phyloP scores from a whole-genome alignment of 768 basidiomycete genomes.

The Macrolepiota fuliginosa region DNA sequence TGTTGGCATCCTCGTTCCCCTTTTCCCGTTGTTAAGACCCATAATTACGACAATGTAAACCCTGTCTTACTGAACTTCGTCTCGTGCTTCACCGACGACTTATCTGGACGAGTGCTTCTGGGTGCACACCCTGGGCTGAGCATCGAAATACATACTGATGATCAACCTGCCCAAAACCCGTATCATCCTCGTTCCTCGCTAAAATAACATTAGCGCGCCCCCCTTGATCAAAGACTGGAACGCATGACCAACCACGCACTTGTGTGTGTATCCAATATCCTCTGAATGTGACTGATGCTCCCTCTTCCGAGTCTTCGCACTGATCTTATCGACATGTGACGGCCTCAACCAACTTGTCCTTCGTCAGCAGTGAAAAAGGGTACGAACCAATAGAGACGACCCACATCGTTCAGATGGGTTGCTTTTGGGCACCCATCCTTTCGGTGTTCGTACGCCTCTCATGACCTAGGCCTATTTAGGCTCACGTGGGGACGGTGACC shows the following conservation, averaged over 20 bases:
- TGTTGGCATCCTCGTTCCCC: neutral
- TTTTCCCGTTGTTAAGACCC: neutral
- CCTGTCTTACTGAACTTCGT: neutral
- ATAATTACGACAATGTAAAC: neutral
- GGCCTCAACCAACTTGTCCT: neutral
- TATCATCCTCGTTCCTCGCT: neutral
- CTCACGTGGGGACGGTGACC: neutral
- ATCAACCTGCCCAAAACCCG: neutral
- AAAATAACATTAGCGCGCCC: neutral
- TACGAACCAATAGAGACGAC: neutral
- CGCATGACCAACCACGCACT: neutral
- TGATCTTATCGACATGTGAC: constrained; percentile 3
- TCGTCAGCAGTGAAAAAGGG: neutral
- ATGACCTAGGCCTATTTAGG: neutral
- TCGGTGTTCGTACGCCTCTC: neutral
- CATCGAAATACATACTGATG: neutral
- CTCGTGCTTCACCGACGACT: neutral
- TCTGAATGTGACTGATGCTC: neutral
- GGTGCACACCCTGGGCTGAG: neutral
- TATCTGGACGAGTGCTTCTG: neutral
- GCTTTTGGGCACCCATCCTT: neutral
- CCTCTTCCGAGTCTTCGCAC: neutral
- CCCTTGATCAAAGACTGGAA: neutral
- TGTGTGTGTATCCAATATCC: neutral
- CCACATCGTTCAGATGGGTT: neutral